phyloP scores from a whole-genome alignment of 352 stramenopile genomes.

The Phytophthora pini region DNA sequence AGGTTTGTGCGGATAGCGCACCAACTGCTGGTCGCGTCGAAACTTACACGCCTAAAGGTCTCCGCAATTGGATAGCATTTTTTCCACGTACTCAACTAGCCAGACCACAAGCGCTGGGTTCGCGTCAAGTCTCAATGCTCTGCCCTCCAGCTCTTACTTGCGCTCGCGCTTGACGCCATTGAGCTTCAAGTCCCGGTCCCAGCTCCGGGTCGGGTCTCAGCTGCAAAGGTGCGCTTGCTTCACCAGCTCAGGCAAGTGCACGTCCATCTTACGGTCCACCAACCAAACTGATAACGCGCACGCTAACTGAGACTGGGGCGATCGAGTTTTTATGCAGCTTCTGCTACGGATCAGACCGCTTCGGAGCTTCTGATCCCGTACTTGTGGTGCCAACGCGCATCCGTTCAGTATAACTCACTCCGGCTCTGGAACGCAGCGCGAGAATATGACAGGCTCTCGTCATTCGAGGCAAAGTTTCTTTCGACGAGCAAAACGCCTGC shows the following conservation, averaged over 20 bases:
- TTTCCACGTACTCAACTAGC: slow-evolving; percentile 33
- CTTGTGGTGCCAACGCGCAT: slow-evolving; percentile 4
- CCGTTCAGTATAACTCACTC: slow-evolving; percentile 28
- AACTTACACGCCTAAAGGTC: slow-evolving; percentile 14
- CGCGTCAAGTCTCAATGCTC: slow-evolving; percentile 25
- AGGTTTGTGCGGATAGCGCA: not conserved
- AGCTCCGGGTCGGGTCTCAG: slow-evolving; percentile 29
- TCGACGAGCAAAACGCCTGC: slow-evolving; percentile 7
- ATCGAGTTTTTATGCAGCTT: slow-evolving; percentile 5
- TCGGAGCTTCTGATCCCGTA: slow-evolving; percentile 21
- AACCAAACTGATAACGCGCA: slow-evolving; percentile 36
- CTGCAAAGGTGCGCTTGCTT: slow-evolving; percentile 14
- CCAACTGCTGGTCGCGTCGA: slow-evolving; percentile 11
- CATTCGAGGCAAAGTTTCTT: slow-evolving; percentile 23
- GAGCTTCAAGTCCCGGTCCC: slow-evolving; percentile 32
- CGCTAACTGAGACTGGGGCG: slow-evolving; percentile 18
- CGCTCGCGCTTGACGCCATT: not conserved
- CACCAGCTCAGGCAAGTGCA: slow-evolving; percentile 16
- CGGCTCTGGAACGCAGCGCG: slow-evolving; percentile 10
- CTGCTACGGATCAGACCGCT: slow-evolving; percentile 30
- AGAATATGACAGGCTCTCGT: slow-evolving; percentile 21
- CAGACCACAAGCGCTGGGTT: slow-evolving; percentile 22
- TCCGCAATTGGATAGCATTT: slow-evolving; percentile 15
- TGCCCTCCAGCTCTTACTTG: slow-evolving; percentile 24
- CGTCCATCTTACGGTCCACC: slow-evolving; percentile 10